Evolutionary conservation across 805 yeast genomes (phyloP), one percentile per base, ranked within the genome.

Genomic region (Saturnispora silvae): DNA sequence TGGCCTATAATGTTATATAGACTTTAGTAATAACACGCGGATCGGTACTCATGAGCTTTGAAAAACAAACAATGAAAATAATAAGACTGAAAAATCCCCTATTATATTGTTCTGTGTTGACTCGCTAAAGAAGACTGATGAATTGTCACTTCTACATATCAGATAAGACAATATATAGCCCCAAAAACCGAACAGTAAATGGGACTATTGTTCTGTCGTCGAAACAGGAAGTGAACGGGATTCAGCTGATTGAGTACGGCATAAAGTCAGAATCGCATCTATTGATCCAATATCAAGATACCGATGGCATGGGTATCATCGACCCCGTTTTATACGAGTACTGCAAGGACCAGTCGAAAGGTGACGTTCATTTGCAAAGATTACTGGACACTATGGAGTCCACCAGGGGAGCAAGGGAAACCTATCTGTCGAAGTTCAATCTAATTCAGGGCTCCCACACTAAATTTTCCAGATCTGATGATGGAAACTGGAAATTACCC

Each of bases 111-210:
- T n/a, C n/a, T n/a, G n/a, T n/a, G n/a, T 11, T 5, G 10, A 25
- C n/a, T 15, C 10, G 10, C n/a, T 25, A 7, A 5, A 25, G 6
- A 8, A 23, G n/a, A 6, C 15, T 6, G 14, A 33, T 33, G 29
- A 24, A 33, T 11, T 33, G 35, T 24, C 24, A 25, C 14, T 33
- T 33, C 20, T 33, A 33, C 16, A 4, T 33, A 4, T 17, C 16
- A 8, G 14, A 33, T 9, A n/a, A n/a, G n/a, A n/a, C n/a, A n/a
- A n/a, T n/a, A n/a, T 33, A 25, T 17, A 25, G 30, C 5, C 35
- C 35, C 6, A 25, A 20, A 7, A 23, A 33, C n/a, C 13, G 13
- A 4, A 6, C 11, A n/a, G 30, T 33, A 3, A n/a, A 17, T 7
- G 35, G 35, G 4, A 23, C 35, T 5, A n/a, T 33, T 6, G 26